phyloP scores from a whole-genome alignment of 805 yeast genomes.

The Saccharomycopsis fibuligera region DNA sequence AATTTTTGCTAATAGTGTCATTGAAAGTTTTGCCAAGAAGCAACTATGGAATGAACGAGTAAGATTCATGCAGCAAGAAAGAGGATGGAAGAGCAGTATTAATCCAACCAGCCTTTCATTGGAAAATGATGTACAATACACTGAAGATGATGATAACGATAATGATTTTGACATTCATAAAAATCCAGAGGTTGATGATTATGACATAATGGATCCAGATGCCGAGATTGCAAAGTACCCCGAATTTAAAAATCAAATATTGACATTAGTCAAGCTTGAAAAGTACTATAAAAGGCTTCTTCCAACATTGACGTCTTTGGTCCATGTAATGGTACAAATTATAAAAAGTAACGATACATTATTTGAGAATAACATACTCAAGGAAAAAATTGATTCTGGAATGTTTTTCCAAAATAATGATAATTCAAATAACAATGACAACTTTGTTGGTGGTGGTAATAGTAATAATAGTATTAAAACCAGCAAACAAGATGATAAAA shows the following conservation, averaged over 20 bases:
- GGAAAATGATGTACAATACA: constrained; percentile 12
- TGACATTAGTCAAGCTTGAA: constrained; percentile 51
- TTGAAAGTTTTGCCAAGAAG: constrained; percentile 58
- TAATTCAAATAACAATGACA: background rate
- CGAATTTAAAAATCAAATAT: constrained; percentile 31
- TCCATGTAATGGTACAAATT: constrained; percentile 56
- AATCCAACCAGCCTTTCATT: constrained; percentile 19
- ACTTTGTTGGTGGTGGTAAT: too few relatives aligned
- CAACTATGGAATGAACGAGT: constrained; percentile 72
- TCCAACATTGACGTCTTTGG: constrained; percentile 54
- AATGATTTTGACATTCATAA: constrained; percentile 28
- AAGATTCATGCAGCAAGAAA: constrained; percentile 63
- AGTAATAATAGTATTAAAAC: constrained; percentile 20
- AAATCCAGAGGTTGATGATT: constrained; percentile 21
- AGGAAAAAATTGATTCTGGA: constrained; percentile 20
- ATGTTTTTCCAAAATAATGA: constrained; percentile 1
- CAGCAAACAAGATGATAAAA: constrained; percentile 3
- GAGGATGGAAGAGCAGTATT: constrained; percentile 43
- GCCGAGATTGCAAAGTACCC: constrained; percentile 30
- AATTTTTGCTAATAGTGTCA: constrained; percentile 54
- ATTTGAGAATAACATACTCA: constrained; percentile 27
- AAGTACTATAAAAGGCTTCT: constrained; percentile 47
- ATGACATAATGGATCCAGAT: constrained; percentile 29
- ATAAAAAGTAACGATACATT: constrained; percentile 37
- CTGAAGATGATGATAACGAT: constrained; percentile 27